A percentile compares a stretch with the other conserved stretches of the same genome.
Evolutionary conservation across 768 basidiomycete species (phyloP).

Genomic region (Leccinum imitatum): DNA sequence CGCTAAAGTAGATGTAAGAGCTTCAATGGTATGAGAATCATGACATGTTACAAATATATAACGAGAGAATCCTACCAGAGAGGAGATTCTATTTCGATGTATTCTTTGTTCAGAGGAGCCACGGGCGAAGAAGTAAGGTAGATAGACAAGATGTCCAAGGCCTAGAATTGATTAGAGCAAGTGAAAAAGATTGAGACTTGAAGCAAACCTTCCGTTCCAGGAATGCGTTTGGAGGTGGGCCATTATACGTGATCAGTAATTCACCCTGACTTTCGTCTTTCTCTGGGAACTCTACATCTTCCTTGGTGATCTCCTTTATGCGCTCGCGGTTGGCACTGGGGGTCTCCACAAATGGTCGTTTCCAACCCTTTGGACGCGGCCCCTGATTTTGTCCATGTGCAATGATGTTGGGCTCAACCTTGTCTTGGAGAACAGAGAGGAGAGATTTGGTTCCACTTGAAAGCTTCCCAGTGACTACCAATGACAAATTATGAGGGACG

Average conservation of each 20-base stretch:
- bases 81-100: constrained; percentile 87
- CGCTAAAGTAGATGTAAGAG: constrained; percentile 83
- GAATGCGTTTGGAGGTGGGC: constrained; percentile 70
- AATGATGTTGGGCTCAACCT: constrained; percentile 82
- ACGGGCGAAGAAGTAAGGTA: constrained; percentile 87
- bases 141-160: constrained; percentile 79
- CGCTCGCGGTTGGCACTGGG: constrained; percentile 60
- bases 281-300: constrained; percentile 90
- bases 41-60: not conserved
- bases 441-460: constrained; percentile 73
- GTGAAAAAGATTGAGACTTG: not conserved
- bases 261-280: constrained; percentile 96
- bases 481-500: constrained; percentile 88
- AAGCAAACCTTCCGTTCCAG: constrained; percentile 63
- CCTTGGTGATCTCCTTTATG: constrained; percentile 52
- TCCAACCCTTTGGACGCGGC: constrained; percentile 77
- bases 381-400: constrained; percentile 73
- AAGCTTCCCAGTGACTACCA: constrained; percentile 87
- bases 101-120: constrained; percentile 86
- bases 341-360: constrained; percentile 92
- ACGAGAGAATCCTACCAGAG: constrained; percentile 57
- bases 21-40: constrained; percentile 38
- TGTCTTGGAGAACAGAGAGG: constrained; percentile 74
- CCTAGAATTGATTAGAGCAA: constrained; percentile 41
- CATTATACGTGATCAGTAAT: constrained; percentile 71